Evolutionary conservation across 148 eudicot species (phyloP).

Genomic region (Selenicereus undatus): DNA sequence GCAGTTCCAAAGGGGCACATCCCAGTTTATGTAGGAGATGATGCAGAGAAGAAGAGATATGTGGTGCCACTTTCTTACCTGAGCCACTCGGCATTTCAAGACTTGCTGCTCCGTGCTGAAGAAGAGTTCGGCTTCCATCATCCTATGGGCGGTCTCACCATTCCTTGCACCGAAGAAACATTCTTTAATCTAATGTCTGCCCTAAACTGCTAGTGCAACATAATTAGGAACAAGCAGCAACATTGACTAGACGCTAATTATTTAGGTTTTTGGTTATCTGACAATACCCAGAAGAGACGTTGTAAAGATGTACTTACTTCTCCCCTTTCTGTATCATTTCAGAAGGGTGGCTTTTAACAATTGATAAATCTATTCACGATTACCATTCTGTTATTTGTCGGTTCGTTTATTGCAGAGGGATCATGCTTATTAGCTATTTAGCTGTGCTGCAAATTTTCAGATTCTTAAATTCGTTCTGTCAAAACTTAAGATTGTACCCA

Average conservation of each 20-base stretch:
- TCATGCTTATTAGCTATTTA: too few species aligned
- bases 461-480: too few species aligned
- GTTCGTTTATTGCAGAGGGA: neutral
- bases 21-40: conserved; percentile 29
- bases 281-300: neutral
- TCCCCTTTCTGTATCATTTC: neutral
- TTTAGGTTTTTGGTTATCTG: neutral
- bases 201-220: neutral
- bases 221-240: neutral
- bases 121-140: conserved; percentile 28
- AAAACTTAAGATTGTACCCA: too few species aligned
- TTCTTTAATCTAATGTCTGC: conserved; percentile 17
- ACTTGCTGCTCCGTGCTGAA: conserved; percentile 18
- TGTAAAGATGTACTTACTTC: conserved; percentile 4
- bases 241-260: neutral
- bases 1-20: conserved; percentile 22
- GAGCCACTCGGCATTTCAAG: conserved; percentile 20
- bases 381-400: neutral
- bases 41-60: conserved; percentile 25
- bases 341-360: conserved; percentile 3
- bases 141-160: conserved; percentile 27
- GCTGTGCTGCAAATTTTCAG: too few species aligned
- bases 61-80: conserved; percentile 29
- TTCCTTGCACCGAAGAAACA: conserved; percentile 24
- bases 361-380: neutral